These are phyloP conservation scores for Marasmius sp. DNA, from an alignment of 1,284 basidiomycete genomes.

Conservation along the genomic window DNA sequence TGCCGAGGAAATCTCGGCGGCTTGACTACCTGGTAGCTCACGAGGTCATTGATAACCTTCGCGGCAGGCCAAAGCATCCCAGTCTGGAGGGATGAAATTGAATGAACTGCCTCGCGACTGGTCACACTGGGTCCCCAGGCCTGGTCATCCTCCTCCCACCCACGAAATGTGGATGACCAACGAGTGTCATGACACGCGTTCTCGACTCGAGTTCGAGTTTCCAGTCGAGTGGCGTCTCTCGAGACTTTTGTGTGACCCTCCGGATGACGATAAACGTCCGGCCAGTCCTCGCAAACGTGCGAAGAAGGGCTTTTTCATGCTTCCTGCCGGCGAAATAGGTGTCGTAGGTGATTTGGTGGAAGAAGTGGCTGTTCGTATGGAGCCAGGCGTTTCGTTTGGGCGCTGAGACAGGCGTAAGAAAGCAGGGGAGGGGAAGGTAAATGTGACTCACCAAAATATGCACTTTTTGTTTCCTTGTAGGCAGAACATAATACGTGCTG, in stretches of 20 bases:
- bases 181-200: not conserved
- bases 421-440: slow-evolving; percentile 10
- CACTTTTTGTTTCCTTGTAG: slow-evolving; percentile 64
- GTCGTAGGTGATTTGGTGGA: slow-evolving; percentile 48
- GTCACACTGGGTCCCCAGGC: not conserved
- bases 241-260: slow-evolving; percentile 36
- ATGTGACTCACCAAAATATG: slow-evolving; percentile 62
- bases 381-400: slow-evolving; percentile 36
- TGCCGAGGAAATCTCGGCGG: too few species aligned
- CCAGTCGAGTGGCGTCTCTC: slow-evolving; percentile 47
- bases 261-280: slow-evolving; percentile 36
- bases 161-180: not conserved
- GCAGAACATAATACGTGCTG: slow-evolving; percentile 72
- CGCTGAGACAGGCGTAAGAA: slow-evolving; percentile 25
- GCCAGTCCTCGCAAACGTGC: slow-evolving; percentile 43
- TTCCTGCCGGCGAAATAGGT: slow-evolving; percentile 30
- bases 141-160: not conserved
- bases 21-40: too few species aligned
- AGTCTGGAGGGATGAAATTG: not conserved
- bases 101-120: not conserved
- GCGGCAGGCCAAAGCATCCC: too few species aligned
- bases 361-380: slow-evolving; percentile 50
- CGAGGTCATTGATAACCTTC: too few species aligned
- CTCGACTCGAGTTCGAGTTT: slow-evolving; percentile 21
- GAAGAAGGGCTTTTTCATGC: slow-evolving; percentile 49